A percentile compares a stretch with the other conserved stretches of the same genome.
Evolutionary conservation across 768 basidiomycete genomes (phyloP).

Genomic region (Rhizopogon roseolus): DNA sequence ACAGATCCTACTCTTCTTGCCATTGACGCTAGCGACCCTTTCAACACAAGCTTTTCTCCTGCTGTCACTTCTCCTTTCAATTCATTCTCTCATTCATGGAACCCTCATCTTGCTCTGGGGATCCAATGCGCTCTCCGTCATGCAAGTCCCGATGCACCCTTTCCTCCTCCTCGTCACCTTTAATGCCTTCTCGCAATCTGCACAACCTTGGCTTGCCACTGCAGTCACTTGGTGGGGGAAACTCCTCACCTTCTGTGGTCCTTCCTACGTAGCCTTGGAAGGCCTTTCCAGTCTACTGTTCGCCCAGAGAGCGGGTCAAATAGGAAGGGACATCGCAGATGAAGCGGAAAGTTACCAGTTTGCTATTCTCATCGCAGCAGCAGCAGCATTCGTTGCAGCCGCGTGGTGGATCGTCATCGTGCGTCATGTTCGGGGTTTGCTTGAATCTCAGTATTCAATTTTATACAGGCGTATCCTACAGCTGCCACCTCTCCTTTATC

Average conservation of each 20-base stretch:
- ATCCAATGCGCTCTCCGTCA: slow-evolving; percentile 64
- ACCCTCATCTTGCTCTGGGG: slow-evolving; percentile 70
- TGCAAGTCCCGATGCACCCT: slow-evolving; percentile 84
- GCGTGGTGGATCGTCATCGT: slow-evolving; percentile 87
- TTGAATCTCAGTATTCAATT: not conserved
- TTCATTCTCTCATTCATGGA: slow-evolving; percentile 79
- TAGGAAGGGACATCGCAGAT: slow-evolving; percentile 67
- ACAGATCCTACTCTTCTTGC: slow-evolving; percentile 81
- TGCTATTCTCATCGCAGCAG: slow-evolving; percentile 67
- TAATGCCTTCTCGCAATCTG: slow-evolving; percentile 71
- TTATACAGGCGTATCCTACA: slow-evolving; percentile 67
- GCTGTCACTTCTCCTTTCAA: slow-evolving; percentile 70
- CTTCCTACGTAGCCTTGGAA: slow-evolving; percentile 78
- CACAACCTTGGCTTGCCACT: slow-evolving; percentile 50
- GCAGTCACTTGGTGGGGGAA: slow-evolving; percentile 71
- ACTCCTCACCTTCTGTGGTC: slow-evolving; percentile 64
- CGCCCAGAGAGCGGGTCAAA: slow-evolving; percentile 75
- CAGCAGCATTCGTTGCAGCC: slow-evolving; percentile 74
- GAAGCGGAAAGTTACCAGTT: slow-evolving; percentile 77
- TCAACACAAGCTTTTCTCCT: slow-evolving; percentile 77
- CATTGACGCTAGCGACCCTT: slow-evolving; percentile 79
- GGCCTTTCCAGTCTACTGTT: slow-evolving; percentile 81
- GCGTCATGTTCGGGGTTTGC: slow-evolving; percentile 25
- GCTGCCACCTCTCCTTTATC: slow-evolving; percentile 82
- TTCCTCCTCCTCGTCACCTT: slow-evolving; percentile 84